Percentiles rank a stretch among this genome's conserved stretches.
Evolutionary conservation across 306 rosid genomes (phyloP).

Genomic region (Medicago ruthenica): DNA sequence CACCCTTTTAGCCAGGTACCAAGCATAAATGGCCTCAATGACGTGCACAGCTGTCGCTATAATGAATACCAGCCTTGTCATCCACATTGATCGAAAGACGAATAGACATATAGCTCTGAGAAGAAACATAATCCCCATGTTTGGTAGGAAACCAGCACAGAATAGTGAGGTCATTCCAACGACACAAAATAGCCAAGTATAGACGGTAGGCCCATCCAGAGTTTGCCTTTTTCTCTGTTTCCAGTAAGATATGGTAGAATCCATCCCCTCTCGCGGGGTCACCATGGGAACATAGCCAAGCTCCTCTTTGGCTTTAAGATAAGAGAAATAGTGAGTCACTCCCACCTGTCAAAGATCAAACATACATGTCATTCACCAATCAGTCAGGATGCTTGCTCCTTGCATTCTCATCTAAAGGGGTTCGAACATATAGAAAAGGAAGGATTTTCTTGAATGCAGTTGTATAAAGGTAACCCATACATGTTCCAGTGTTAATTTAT

Average conservation of each 20-base stretch:
- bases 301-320: slow-evolving; percentile 88
- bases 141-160: slow-evolving; percentile 80
- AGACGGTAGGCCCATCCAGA: slow-evolving; percentile 85
- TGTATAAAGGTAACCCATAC: neutral
- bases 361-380: neutral
- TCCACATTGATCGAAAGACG: slow-evolving; percentile 67
- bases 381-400: neutral
- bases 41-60: slow-evolving; percentile 54
- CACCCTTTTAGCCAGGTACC: slow-evolving; percentile 75
- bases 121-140: slow-evolving; percentile 60
- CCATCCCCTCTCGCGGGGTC: slow-evolving; percentile 80
- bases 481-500: slow-evolving; percentile 11
- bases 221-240: slow-evolving; percentile 65
- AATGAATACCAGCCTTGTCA: slow-evolving; percentile 54
- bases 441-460: slow-evolving; percentile 17
- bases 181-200: slow-evolving; percentile 65
- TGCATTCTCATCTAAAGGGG: slow-evolving; percentile 19
- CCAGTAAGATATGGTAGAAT: slow-evolving; percentile 87
- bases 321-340: slow-evolving; percentile 82
- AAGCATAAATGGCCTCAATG: slow-evolving; percentile 71
- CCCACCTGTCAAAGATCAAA: slow-evolving; percentile 74
- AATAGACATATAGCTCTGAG: slow-evolving; percentile 61
- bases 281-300: slow-evolving; percentile 84
- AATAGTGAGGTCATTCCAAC: slow-evolving; percentile 69
- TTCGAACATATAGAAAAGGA: neutral